Percentiles rank a stretch among this genome's conserved stretches.
Evolutionary conservation across 1,284 basidiomycete species (phyloP).

Genomic region (Cutaneotrichosporon spelunceum): DNA sequence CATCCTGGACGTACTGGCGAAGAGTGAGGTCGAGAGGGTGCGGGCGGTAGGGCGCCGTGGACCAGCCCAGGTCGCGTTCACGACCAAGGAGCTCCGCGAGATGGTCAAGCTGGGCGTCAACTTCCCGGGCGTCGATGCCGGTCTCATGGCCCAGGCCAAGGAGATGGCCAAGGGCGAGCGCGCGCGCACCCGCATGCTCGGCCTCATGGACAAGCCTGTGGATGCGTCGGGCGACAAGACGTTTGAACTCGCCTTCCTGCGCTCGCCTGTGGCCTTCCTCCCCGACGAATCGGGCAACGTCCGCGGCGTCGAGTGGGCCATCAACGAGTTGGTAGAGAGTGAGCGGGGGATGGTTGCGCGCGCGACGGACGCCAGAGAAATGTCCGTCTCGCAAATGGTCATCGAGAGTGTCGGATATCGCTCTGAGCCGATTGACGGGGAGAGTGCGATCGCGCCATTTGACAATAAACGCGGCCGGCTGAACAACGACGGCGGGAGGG

Average conservation of each 20-base stretch:
- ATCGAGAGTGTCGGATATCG: constrained; percentile 86
- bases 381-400: constrained; percentile 68
- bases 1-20: constrained; percentile 67
- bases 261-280: constrained; percentile 62
- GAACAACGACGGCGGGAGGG: constrained; percentile 47
- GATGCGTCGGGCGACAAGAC: constrained; percentile 53
- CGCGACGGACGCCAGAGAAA: constrained; percentile 60
- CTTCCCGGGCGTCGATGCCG: constrained; percentile 40
- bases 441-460: constrained; percentile 42
- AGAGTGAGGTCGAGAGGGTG: constrained; percentile 62
- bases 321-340: constrained; percentile 40
- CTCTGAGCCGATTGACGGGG: constrained; percentile 59
- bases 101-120: constrained; percentile 72
- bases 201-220: constrained; percentile 48
- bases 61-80: constrained; percentile 85
- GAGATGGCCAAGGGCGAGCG: constrained; percentile 48
- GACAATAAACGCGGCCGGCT: constrained; percentile 48
- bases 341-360: constrained; percentile 55
- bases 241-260: constrained; percentile 79
- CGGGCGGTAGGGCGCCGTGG: constrained; percentile 82
- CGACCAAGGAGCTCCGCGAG: constrained; percentile 91
- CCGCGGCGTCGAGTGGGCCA: constrained; percentile 38
- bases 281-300: constrained; percentile 44
- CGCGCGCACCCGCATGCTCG: constrained; percentile 55
- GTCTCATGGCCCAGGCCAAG: constrained; percentile 46